Evolutionary conservation across 2,329 filamentous ascomycete species (phyloP).

Genomic region (Tolypocladium inflatum): DNA sequence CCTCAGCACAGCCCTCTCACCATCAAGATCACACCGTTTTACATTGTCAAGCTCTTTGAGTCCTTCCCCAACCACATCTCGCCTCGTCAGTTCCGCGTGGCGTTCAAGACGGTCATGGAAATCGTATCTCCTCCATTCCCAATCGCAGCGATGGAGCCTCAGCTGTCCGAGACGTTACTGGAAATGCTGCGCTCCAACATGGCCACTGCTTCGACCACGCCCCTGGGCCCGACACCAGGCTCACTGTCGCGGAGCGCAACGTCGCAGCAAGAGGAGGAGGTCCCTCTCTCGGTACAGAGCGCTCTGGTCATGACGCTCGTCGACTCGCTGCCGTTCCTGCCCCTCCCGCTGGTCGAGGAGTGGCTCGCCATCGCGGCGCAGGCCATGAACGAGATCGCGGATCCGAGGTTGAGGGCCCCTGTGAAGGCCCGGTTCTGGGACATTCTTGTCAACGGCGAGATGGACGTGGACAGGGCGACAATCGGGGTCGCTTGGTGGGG

Average conservation of each 20-base stretch:
- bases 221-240: conserved; percentile 29
- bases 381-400: conserved; percentile 54
- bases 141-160: conserved; percentile 61
- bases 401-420: conserved; percentile 50
- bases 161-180: conserved; percentile 70
- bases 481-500: conserved; percentile 84
- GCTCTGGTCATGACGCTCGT: conserved; percentile 68
- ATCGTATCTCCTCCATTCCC: conserved; percentile 73
- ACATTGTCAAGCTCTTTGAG: conserved; percentile 70
- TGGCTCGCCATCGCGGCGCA: conserved; percentile 69
- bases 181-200: conserved; percentile 62
- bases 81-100: conserved; percentile 76
- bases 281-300: conserved; percentile 64
- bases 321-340: conserved; percentile 67
- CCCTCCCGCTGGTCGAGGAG: conserved; percentile 61
- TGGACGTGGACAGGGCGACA: conserved; percentile 77
- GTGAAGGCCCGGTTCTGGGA: conserved; percentile 72
- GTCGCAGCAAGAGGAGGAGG: conserved; percentile 13
- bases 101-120: conserved; percentile 76
- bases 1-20: conserved; percentile 67
- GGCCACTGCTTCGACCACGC: conserved; percentile 38
- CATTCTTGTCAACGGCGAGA: conserved; percentile 68
- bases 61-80: conserved; percentile 74
- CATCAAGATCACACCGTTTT: conserved; percentile 66
- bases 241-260: conserved; percentile 20